Percentiles rank a stretch among this genome's conserved stretches.
These are phyloP conservation scores for Parmales sp. DNA, from an alignment of 108 stramenopile genomes.

Conservation along the genomic window DNA sequence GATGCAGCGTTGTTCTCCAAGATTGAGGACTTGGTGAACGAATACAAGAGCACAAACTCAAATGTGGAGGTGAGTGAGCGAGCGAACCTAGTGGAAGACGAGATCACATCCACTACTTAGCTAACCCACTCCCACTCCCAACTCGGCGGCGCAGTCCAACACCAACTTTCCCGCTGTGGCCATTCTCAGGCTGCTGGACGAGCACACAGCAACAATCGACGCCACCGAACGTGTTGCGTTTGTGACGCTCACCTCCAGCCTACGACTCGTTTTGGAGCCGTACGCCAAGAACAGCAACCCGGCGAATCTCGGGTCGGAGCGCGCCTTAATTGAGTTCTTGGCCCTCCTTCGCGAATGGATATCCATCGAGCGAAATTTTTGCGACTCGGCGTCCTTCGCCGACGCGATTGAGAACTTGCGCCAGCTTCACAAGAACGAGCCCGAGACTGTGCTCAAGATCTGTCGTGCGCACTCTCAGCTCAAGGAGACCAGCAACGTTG, in stretches of 20 bases:
- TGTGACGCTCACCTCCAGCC: conserved; percentile 45
- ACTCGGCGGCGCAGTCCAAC: too few relatives aligned
- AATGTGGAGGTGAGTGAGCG: too few relatives aligned
- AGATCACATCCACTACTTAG: too few relatives aligned
- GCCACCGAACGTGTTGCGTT: conserved; percentile 53
- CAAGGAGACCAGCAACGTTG: conserved; percentile 40
- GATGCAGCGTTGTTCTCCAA: conserved; percentile 48
- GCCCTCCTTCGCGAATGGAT: conserved; percentile 66
- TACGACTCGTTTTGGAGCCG: conserved; percentile 51
- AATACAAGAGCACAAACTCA: conserved; percentile 30
- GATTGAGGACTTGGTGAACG: conserved; percentile 45
- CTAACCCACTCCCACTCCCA: too few relatives aligned
- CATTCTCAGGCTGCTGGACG: too few relatives aligned
- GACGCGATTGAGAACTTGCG: conserved; percentile 80
- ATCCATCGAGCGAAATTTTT: conserved; percentile 72
- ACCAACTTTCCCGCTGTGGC: too few relatives aligned
- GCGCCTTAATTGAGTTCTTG: conserved; percentile 50
- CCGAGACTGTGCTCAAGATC: conserved; percentile 52
- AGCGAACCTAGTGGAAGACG: too few relatives aligned
- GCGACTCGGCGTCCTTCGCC: conserved; percentile 69
- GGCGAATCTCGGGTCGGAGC: conserved; percentile 65
- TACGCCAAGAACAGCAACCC: conserved; percentile 54
- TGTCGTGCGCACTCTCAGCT: conserved; percentile 77
- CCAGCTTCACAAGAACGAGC: conserved; percentile 55
- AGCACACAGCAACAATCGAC: conserved; percentile 40